Conservation (phyloP, 768 basidiomycete species). For the Trametes coccinea region DNA sequence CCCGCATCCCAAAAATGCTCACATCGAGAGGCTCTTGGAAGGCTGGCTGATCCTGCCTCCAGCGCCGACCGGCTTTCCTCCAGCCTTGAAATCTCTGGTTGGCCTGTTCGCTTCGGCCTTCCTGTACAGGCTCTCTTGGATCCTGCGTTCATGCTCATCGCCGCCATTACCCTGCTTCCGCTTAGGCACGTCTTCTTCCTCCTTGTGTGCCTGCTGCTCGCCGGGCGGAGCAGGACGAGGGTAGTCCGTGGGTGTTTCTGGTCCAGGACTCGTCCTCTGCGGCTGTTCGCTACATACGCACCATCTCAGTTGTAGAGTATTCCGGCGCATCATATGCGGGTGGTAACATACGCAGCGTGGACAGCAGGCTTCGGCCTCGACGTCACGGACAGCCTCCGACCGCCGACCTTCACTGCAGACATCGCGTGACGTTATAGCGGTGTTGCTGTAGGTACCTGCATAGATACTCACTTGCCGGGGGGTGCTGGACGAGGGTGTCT, state of each 20-base stretch:
- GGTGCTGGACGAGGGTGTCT: slow-evolving; percentile 20
- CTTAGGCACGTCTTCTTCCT: slow-evolving; percentile 26
- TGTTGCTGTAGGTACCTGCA: not conserved
- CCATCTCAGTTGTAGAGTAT: not conserved
- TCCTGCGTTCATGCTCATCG: slow-evolving; percentile 27
- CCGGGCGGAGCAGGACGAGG: slow-evolving; percentile 25
- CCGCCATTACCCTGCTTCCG: slow-evolving; percentile 24
- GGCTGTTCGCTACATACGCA: slow-evolving; percentile 13
- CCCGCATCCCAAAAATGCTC: not conserved
- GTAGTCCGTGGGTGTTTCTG: slow-evolving; percentile 21
- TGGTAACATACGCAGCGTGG: slow-evolving; percentile 11
- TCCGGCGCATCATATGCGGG: not conserved
- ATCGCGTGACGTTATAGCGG: not conserved
- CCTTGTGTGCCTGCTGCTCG: slow-evolving; percentile 19
- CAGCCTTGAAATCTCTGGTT: slow-evolving; percentile 13
- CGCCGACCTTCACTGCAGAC: slow-evolving; percentile 25
- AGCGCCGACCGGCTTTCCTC: slow-evolving; percentile 13
- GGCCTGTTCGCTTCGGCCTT: slow-evolving; percentile 27
- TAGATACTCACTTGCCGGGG: slow-evolving; percentile 24
- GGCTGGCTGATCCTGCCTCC: slow-evolving; percentile 24
- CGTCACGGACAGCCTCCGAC: slow-evolving; percentile 23
- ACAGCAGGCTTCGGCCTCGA: slow-evolving; percentile 17
- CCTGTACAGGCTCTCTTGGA: slow-evolving; percentile 24
- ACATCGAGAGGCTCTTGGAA: slow-evolving; percentile 14
- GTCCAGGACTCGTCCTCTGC: slow-evolving; percentile 1